Conservation (phyloP, 2,329 filamentous ascomycete species). For the Leptosphaerulina australis region DNA sequence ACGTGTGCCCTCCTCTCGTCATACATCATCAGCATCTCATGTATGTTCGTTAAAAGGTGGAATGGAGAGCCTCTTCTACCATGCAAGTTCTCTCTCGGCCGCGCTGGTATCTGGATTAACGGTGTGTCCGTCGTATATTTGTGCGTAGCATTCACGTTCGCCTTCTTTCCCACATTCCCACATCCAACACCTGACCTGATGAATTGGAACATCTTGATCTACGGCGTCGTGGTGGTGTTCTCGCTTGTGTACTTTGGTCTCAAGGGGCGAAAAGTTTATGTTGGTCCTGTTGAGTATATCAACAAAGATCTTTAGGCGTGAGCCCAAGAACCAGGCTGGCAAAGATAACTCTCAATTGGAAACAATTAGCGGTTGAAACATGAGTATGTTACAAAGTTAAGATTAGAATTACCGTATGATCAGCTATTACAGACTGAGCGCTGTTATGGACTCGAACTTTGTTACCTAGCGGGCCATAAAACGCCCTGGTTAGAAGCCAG, state of each 20-base stretch:
- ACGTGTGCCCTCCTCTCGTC: constrained; percentile 34
- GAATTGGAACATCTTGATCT: constrained; percentile 58
- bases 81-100: constrained; percentile 55
- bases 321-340: no score
- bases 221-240: constrained; percentile 52
- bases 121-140: constrained; percentile 50
- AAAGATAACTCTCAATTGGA: no score
- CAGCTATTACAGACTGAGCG: no score
- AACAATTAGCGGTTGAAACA: no score
- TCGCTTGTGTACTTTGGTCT: constrained; percentile 53
- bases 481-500: no score
- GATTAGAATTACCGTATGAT: no score
- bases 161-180: constrained; percentile 52
- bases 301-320: no score
- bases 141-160: constrained; percentile 50
- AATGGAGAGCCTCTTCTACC: constrained; percentile 51
- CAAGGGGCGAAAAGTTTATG: constrained; percentile 51
- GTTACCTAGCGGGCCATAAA: no score
- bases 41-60: constrained; percentile 54
- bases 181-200: constrained; percentile 47
- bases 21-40: constrained; percentile 53
- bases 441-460: no score
- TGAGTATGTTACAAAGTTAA: no score
- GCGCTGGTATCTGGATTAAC: constrained; percentile 53
- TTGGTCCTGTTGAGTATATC: constrained; percentile 36